phyloP scores from a whole-genome alignment of 257 asterid genomes.

The Nicotiana otophora region DNA sequence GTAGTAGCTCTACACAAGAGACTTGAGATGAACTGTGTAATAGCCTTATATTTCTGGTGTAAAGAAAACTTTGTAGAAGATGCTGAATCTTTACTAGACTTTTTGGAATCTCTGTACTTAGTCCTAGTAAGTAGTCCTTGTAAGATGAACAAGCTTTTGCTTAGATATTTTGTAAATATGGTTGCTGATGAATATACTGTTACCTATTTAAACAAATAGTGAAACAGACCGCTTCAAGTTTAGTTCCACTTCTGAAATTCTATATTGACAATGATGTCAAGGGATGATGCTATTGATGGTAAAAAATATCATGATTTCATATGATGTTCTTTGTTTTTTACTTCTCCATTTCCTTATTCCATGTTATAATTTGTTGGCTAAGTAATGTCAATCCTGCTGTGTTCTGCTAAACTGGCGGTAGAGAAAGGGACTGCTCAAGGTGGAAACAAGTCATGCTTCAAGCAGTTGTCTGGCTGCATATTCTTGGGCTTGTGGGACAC shows the following conservation, averaged over 20 bases:
- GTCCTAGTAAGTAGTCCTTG: not conserved
- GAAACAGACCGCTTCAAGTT: not conserved
- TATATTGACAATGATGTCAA: constrained; percentile 81
- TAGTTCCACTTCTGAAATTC: constrained; percentile 85
- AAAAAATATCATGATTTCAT: constrained; percentile 26
- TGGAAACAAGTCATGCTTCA: constrained; percentile 64
- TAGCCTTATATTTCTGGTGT: not conserved
- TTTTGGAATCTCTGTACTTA: not conserved
- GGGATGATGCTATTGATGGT: constrained; percentile 86
- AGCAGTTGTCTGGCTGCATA: constrained; percentile 59
- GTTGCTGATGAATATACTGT: not conserved
- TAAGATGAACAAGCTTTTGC: not conserved
- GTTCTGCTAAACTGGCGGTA: constrained; percentile 75
- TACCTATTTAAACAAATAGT: not conserved
- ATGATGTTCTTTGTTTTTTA: constrained; percentile 3
- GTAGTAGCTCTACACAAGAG: not conserved
- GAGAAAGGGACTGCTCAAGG: constrained; percentile 84
- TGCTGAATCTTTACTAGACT: not conserved
- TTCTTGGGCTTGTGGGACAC: constrained; percentile 73
- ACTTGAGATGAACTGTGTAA: not conserved
- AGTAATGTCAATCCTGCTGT: constrained; percentile 89
- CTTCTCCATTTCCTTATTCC: not conserved
- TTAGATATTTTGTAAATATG: not conserved
- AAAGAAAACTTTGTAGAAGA: not conserved
- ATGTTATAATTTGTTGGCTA: constrained; percentile 36